Base-by-base conservation (phyloP, 176 grass and related monocot species). In the Chrysopogon serrulatus region DNA sequence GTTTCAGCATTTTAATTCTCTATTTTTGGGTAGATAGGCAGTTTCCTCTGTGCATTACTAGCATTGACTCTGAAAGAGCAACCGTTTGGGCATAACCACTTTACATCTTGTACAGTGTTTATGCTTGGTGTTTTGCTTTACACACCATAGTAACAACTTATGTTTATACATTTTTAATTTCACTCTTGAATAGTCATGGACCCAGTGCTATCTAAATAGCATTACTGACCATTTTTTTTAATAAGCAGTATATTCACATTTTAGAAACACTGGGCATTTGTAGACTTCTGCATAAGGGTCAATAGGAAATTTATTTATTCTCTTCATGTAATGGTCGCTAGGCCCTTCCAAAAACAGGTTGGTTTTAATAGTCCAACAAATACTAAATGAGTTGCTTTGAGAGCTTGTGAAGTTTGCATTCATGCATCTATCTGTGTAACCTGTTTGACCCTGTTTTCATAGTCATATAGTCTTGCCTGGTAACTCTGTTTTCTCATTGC, bases 11-110 rank as follows among this genome's bases (percentile, higher is more conserved):
- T 32, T 63, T 63, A 21, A 28, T 51, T 41, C 12, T 26, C 53
- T 71, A 88, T 77, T 64, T 71, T 71, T 83, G 65, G 66, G 65
- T 71, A 3, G 48, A 37, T 23, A 1, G 34, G 26, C 79, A 40
- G 24, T 59, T 71, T 71, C 34, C 57, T 12, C 43, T 53, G 26
- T 41, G 84, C 60, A 63, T 63, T 31, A 63, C 24, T 28, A n/a
- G 12, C 26, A 30, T 62, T 14, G 24, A 61, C 59, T 62, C 59
- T 65, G 44, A 4, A 34, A 36, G 28, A 78, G 32, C 48, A 70
- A 85, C 65, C 0, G 5, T 31, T 65, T 45, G 35, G 35, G 73
- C 5, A 43, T 84, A 8, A 26, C 57, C 13, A 68, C 37, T 69
- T 76, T 19, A 68, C 21, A 47, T 43, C 32, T 61, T 28, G 28